Conservation (phyloP, 1,139 yeast genomes). For the Nakaseomyces sp. region DNA sequence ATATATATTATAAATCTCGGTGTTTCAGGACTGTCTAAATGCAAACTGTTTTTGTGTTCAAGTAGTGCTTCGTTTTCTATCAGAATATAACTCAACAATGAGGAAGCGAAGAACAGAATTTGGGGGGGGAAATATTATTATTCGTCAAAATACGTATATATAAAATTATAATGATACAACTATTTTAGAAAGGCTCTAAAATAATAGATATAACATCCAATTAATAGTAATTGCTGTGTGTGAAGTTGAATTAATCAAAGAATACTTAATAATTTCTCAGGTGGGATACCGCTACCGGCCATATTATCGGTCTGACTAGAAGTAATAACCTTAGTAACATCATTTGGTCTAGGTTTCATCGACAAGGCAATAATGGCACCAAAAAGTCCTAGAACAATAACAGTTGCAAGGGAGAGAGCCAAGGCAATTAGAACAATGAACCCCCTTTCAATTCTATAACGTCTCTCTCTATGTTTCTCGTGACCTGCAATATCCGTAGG, state of each 20-base stretch:
- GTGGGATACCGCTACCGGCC: neutral
- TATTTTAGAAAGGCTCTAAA: neutral
- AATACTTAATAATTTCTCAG: neutral
- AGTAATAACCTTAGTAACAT: neutral
- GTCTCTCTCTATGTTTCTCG: conserved; percentile 9
- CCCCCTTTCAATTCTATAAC: conserved; percentile 43
- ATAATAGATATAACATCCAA: too few species aligned
- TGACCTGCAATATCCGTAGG: conserved; percentile 14
- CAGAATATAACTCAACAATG: too few species aligned
- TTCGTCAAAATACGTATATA: neutral
- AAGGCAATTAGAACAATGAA: conserved; percentile 81
- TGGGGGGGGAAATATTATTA: too few species aligned
- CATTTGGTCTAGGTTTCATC: conserved; percentile 31
- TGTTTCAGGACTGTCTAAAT: too few species aligned
- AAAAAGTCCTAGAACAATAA: conserved; percentile 53
- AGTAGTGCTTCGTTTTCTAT: neutral
- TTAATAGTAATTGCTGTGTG: too few species aligned
- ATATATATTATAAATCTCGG: too few species aligned
- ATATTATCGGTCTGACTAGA: neutral
- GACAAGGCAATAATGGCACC: conserved; percentile 46
- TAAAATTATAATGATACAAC: neutral
- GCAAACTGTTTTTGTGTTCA: neutral
- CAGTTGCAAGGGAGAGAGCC: conserved; percentile 80
- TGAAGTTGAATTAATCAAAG: neutral
- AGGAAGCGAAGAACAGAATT: too few species aligned